Evolutionary conservation across 2,329 filamentous ascomycete genomes (phyloP), one percentile per base, ranked within the genome.

Genomic region (Davidsoniella australis): DNA sequence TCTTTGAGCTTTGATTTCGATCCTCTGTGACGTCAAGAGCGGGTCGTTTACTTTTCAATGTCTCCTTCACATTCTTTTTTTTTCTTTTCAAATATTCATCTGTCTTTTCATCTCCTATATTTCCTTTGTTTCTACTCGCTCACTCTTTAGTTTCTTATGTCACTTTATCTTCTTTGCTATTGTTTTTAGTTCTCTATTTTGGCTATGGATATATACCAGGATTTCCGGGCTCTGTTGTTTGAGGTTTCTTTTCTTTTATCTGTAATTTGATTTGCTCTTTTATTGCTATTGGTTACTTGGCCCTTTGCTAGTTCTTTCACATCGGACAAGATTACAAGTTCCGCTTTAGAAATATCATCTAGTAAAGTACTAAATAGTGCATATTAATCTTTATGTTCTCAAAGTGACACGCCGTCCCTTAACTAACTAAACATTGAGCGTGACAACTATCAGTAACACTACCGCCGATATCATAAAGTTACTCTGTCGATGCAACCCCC

Each of bases 141-240:
- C 49, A 49, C 24, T 39, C 45, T 41, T 45, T 53, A 42, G 24
- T 45, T 50, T 38, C 16, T 40, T 50, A 48, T 24, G 41, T 39
- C 37, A 20, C 39, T 45, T 40, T 43, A 10, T 38, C 36, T 42
- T 29, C 47, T 37, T 39, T 46, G 41, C 20, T 29, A 45, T 20
- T 45, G 18, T 45, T 20, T 47, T 29, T 48, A 24, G 45, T 24
- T 24, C 3, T 37, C 36, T 36, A 8, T 3, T 46, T 46, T 37
- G 36, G 29, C 26, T 14, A 9, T 23, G 6, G n/a, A 8, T 26
- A 33, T 45, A 45, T 41, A 41, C 39, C 39, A 41, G 39, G 39
- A 41, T 20, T 12, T 33, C 8, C 29, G 29, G 29, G 29, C 20
- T 33, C 16, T 36, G 10, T 23, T 45, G 14, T 29, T 37, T 20